Conservation (phyloP, 768 basidiomycete genomes). For the Suillus decipiens region DNA sequence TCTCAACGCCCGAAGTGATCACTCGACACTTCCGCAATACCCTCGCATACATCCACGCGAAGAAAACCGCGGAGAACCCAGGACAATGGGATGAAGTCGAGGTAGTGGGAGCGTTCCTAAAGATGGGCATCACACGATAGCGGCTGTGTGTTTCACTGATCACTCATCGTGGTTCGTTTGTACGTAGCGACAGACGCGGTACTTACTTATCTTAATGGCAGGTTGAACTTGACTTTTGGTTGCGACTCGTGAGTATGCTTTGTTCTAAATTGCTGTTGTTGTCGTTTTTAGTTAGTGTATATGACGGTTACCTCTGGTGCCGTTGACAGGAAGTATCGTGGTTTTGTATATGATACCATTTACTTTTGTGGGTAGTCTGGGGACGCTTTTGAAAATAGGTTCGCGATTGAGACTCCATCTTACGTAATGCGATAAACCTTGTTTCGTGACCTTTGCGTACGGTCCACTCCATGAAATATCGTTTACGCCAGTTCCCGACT, state of each 20-base stretch:
- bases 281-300: slow-evolving; percentile 3
- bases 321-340: not conserved
- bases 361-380: not conserved
- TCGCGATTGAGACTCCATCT: not conserved
- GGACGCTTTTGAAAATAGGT: not conserved
- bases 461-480: not conserved
- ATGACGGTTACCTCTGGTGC: not conserved
- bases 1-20: slow-evolving; percentile 93
- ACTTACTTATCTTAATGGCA: not conserved
- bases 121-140: slow-evolving; percentile 79
- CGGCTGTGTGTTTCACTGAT: not conserved
- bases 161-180: not conserved
- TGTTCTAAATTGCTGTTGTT: slow-evolving; percentile 11
- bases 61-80: slow-evolving; percentile 49
- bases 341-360: slow-evolving; percentile 4
- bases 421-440: not conserved
- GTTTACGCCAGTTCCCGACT: too few relatives aligned
- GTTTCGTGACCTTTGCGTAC: not conserved
- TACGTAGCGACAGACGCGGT: slow-evolving; percentile 1
- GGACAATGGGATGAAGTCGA: slow-evolving; percentile 85
- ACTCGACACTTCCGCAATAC: slow-evolving; percentile 92
- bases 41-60: slow-evolving; percentile 74
- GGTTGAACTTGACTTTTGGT: not conserved
- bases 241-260: not conserved
- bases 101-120: slow-evolving; percentile 82